Base-by-base conservation (phyloP, 83 land plant genomes). In the Isoetes engelmannii region DNA sequence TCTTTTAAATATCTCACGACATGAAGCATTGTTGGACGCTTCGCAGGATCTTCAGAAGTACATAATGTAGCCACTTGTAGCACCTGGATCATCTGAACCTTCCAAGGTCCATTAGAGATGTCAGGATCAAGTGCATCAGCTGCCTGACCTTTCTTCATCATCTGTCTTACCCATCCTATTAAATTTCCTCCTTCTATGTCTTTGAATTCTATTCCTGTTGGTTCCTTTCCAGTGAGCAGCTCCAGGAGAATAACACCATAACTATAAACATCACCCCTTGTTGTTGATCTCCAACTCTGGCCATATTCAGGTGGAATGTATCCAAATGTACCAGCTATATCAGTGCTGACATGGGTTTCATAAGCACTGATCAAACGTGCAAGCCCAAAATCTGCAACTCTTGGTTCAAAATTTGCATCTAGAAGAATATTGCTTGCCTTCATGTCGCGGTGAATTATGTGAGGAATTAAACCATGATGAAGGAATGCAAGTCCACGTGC, bases 231-330 rank as follows among this genome's bases (percentile, higher is more conserved):
- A 6, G 92, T 90, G 28, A 90, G 71, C 43, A 90, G 72, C 82
- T 90, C 96, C 68, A 90, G 72, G 73, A 90, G 63, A 47, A 90
- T 83, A 4, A 90, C 96, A n/a, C 92, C 96, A 61, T 88, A 90
- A 80, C 96, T 90, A 73, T 90, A 90, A 4, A 90, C 89, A 47
- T 90, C 92, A 0, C 96, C 96, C 61, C 72, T 80, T 5, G 84
- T 70, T 6, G 93, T 90, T 7, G 85, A 81, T 56, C 78, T 69
- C 96, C 88, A 85, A 21, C 74, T 78, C 67, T 79, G 85, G 43
- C 96, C 92, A 61, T 90, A 90, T 67, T 90, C 81, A 13, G 81
- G 81, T 47, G 81, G 81, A 6, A 78, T 78, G 60, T 78, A 78
- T 17, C 81, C 81, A 63, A 78, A 78, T 2, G 81, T 79, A 4